phyloP scores from a whole-genome alignment of 768 basidiomycete species.

The Leccinum pellstonianum region DNA sequence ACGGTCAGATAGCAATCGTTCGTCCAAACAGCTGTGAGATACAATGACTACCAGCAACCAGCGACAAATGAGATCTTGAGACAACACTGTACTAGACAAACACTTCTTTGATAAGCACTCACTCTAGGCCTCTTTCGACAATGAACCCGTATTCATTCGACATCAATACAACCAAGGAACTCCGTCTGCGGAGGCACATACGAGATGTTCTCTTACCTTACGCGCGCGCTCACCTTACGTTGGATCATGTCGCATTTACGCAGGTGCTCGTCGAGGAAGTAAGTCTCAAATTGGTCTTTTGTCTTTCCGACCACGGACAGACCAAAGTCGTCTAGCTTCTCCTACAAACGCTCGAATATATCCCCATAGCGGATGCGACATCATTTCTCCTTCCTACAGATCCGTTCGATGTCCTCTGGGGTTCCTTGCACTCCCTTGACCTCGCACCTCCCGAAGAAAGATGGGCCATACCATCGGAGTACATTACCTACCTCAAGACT shows the following conservation, averaged over 20 bases:
- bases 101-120: not conserved
- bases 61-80: not conserved
- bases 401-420: conserved; percentile 47
- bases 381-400: conserved; percentile 54
- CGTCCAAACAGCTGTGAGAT: not conserved
- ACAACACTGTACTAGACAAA: not conserved
- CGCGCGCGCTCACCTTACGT: conserved; percentile 50
- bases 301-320: not conserved
- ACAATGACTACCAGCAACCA: not conserved
- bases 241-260: conserved; percentile 55
- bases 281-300: not conserved
- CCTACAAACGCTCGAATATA: conserved; percentile 37
- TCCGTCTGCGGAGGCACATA: conserved; percentile 44
- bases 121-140: not conserved
- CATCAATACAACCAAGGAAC: conserved; percentile 19
- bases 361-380: conserved; percentile 50
- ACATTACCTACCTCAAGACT: conserved; percentile 20
- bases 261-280: conserved; percentile 49
- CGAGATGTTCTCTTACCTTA: conserved; percentile 55
- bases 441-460: conserved; percentile 44
- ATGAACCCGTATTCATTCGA: conserved; percentile 22
- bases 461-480: conserved; percentile 34
- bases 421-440: conserved; percentile 33
- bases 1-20: not conserved
- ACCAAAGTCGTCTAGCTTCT: conserved; percentile 37